A percentile compares a stretch with the other conserved stretches of the same genome.
These are phyloP conservation scores for Aureobasidium sp. DNA, from an alignment of 2,329 filamentous ascomycete species.

Conservation along the genomic window DNA sequence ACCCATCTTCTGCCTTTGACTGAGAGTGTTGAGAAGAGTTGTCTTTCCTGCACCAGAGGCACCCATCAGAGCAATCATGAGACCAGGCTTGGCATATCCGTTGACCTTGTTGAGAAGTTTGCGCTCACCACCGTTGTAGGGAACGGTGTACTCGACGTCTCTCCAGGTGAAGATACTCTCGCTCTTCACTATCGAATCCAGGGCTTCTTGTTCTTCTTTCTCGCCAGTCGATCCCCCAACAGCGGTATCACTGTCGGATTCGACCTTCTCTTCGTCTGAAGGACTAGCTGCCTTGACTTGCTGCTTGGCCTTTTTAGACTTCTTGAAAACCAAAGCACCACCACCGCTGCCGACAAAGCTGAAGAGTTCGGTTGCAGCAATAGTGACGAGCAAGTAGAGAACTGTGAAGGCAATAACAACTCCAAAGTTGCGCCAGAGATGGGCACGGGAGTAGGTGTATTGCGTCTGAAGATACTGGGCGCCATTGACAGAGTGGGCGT, in stretches of 20 bases:
- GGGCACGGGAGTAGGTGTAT: slow-evolving; percentile 50
- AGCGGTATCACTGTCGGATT: slow-evolving; percentile 23
- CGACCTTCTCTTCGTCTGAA: slow-evolving; percentile 53
- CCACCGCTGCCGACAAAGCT: slow-evolving; percentile 56
- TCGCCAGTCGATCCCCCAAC: slow-evolving; percentile 25
- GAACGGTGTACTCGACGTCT: slow-evolving; percentile 65
- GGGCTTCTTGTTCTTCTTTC: slow-evolving; percentile 34
- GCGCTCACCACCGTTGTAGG: slow-evolving; percentile 56
- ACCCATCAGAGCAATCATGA: slow-evolving; percentile 76
- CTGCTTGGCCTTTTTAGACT: slow-evolving; percentile 56
- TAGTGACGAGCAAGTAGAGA: slow-evolving; percentile 66
- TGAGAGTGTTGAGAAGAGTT: slow-evolving; percentile 69
- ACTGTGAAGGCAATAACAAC: slow-evolving; percentile 69
- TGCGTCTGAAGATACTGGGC: slow-evolving; percentile 47
- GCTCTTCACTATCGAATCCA: slow-evolving; percentile 47
- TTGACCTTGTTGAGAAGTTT: slow-evolving; percentile 62
- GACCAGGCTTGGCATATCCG: slow-evolving; percentile 72
- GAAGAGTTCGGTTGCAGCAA: slow-evolving; percentile 62
- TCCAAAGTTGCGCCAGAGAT: slow-evolving; percentile 69
- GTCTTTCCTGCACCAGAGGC: slow-evolving; percentile 79
- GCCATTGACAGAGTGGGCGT: slow-evolving; percentile 46
- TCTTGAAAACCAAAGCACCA: slow-evolving; percentile 67
- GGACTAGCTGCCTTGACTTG: slow-evolving; percentile 40
- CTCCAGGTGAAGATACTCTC: slow-evolving; percentile 65
- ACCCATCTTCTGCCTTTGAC: slow-evolving; percentile 63